A percentile compares a stretch with the other conserved stretches of the same genome.
Conservation (phyloP, 2,329 filamentous ascomycete species). For the Sporothrix globosa region DNA sequence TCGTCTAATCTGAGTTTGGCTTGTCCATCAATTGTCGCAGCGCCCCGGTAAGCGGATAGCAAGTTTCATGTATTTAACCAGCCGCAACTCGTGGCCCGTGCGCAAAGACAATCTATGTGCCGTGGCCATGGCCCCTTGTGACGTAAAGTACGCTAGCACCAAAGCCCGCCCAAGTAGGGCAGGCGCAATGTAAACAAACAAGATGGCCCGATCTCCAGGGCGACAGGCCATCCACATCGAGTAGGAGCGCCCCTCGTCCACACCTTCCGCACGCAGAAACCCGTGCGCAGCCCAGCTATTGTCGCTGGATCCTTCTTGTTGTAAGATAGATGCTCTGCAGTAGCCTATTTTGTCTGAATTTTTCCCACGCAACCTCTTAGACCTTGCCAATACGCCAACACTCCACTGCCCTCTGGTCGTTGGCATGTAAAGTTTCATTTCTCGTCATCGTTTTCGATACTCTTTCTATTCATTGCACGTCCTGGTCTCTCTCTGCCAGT, state of each 20-base stretch:
- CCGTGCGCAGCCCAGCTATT: constrained; percentile 23
- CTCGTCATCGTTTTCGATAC: constrained; percentile 27
- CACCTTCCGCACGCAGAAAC: constrained; percentile 23
- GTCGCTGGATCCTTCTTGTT: neutral
- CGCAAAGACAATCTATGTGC: constrained; percentile 27
- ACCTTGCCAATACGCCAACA: constrained; percentile 21
- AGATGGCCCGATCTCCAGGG: constrained; percentile 36
- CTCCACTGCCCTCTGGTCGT: constrained; percentile 7
- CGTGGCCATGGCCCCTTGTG: constrained; percentile 28
- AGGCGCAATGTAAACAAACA: constrained; percentile 38
- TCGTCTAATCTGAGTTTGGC: neutral
- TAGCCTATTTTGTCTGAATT: constrained; percentile 19
- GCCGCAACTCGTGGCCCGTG: constrained; percentile 23
- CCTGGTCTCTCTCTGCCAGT: constrained; percentile 5
- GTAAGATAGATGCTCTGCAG: neutral
- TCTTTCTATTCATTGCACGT: constrained; percentile 2
- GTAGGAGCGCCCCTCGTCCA: constrained; percentile 33
- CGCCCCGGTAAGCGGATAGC: neutral
- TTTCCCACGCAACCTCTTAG: constrained; percentile 7
- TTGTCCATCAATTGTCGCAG: constrained; percentile 19
- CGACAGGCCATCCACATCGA: constrained; percentile 34
- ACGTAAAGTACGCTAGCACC: constrained; percentile 29
- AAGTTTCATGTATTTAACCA: constrained; percentile 21
- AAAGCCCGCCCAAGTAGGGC: constrained; percentile 2
- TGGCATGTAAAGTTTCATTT: constrained; percentile 35